Base-by-base conservation (phyloP, 2,329 filamentous ascomycete genomes). In the Microascus cirrosus region DNA sequence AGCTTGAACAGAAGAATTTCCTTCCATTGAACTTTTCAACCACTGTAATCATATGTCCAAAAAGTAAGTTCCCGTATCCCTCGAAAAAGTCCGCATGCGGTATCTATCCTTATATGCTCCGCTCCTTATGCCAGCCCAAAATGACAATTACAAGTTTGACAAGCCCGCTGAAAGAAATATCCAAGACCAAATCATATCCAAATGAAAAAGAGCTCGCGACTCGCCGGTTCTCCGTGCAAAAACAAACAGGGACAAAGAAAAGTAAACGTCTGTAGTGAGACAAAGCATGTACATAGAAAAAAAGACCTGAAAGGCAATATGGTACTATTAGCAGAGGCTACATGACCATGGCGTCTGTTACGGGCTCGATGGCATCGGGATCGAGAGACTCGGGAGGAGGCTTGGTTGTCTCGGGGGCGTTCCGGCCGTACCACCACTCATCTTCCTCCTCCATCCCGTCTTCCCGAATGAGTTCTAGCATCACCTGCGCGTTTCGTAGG, bases 401-500 rank as follows among this genome's bases (percentile, higher is more conserved):
- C 42, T 76, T 74, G 53, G 83, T 73, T n/a, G 78, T 80, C 35
- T 79, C 78, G n/a, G 78, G 75, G 2, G 76, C 74, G 36, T 69
- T 71, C 56, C 74, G 75, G 53, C 81, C 80, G 63, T 84, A 84
- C 72, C 78, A 77, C 81, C 83, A 86, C 62, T 84, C 78, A 61
- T 86, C 83, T 65, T 83, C 77, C 58, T 82, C 78, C 22, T 77
- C 77, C 22, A 78, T 69, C 20, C 79, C 81, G 58, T 84, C 80
- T 60, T 85, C 82, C 54, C 78, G 76, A 61, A 86, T 85, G n/a
- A 86, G 71, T 60, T 85, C 81, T 58, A 85, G 69, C 70, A 86
- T 77, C 25, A 86, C 78, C 61, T 82, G 77, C 13, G 78, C 79
- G 58, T 85, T 85, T 48, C 83, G 77, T 65, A 83, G 83, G 62